phyloP scores from a whole-genome alignment of 129 eudicot species.

The Helichrysum umbraculigerum region DNA sequence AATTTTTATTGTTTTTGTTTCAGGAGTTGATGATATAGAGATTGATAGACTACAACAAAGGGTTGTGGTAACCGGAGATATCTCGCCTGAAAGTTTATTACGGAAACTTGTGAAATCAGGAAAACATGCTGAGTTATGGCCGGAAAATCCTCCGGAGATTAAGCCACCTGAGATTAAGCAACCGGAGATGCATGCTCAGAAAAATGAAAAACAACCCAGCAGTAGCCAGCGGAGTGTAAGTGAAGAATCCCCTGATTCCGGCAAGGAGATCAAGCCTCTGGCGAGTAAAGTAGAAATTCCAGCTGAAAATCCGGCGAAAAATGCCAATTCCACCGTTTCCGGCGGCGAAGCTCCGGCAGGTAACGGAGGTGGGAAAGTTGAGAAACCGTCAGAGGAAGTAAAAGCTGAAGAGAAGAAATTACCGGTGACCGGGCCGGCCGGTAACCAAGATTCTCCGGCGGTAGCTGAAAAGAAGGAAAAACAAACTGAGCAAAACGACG shows the following conservation, averaged over 20 bases:
- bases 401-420: conserved; percentile 44
- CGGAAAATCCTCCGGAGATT: conserved; percentile 30
- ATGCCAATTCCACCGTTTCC: neutral
- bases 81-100: conserved; percentile 42
- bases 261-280: conserved; percentile 23
- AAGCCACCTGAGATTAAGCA: conserved; percentile 33
- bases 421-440: conserved; percentile 37
- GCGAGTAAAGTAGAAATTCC: conserved; percentile 3
- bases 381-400: conserved; percentile 10
- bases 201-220: conserved; percentile 23
- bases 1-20: neutral
- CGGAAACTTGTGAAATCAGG: conserved; percentile 50
- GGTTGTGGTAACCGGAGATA: conserved; percentile 53
- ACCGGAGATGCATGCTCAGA: conserved; percentile 21
- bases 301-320: conserved; percentile 15
- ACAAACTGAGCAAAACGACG: conserved; percentile 5
- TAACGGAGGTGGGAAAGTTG: conserved; percentile 21
- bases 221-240: neutral
- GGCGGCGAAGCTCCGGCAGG: conserved; percentile 2
- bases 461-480: conserved; percentile 28
- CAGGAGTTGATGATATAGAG: conserved; percentile 52
- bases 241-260: conserved; percentile 6
- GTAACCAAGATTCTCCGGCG: conserved; percentile 21
- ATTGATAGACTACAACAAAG: conserved; percentile 53
- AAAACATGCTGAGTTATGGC: conserved; percentile 60